Conservation (phyloP, 768 basidiomycete species). For the Ramaria sp. region DNA sequence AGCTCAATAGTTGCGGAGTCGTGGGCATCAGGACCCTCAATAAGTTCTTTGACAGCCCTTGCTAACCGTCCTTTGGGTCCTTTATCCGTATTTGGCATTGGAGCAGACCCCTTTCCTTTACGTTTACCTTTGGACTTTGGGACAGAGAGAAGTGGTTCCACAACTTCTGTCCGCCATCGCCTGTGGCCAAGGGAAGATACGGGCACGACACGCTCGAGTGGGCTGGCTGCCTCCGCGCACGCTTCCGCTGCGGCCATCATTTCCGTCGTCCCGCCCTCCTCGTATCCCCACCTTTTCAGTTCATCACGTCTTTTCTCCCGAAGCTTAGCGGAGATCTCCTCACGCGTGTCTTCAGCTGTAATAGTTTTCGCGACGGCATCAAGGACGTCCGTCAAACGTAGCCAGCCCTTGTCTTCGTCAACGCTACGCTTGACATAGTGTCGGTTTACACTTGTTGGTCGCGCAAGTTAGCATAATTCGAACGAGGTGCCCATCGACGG, state of each 20-base stretch:
- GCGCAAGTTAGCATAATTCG: not conserved
- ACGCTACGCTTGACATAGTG: conserved; percentile 68
- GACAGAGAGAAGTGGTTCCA: conserved; percentile 55
- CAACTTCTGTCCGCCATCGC: conserved; percentile 59
- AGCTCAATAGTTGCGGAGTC: conserved; percentile 38
- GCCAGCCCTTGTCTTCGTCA: conserved; percentile 73
- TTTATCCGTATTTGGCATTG: conserved; percentile 16
- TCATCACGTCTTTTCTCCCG: conserved; percentile 49
- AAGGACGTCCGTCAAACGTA: conserved; percentile 54
- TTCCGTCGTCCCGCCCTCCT: conserved; percentile 37
- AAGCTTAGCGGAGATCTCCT: conserved; percentile 45
- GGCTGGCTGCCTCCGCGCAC: conserved; percentile 64
- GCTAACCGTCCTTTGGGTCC: conserved; percentile 56
- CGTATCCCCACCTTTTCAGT: conserved; percentile 61
- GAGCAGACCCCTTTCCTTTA: conserved; percentile 34
- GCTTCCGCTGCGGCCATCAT: conserved; percentile 48
- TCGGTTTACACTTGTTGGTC: conserved; percentile 30
- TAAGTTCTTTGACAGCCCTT: conserved; percentile 52
- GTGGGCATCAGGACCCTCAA: conserved; percentile 32
- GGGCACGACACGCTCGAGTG: conserved; percentile 53
- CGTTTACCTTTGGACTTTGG: conserved; percentile 51
- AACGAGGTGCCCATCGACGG: not conserved
- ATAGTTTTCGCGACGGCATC: conserved; percentile 46
- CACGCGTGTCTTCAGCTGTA: conserved; percentile 41
- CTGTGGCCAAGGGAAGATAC: conserved; percentile 55